phyloP scores from a whole-genome alignment of 768 basidiomycete genomes.

The Chalciporus pseudorubinellus region DNA sequence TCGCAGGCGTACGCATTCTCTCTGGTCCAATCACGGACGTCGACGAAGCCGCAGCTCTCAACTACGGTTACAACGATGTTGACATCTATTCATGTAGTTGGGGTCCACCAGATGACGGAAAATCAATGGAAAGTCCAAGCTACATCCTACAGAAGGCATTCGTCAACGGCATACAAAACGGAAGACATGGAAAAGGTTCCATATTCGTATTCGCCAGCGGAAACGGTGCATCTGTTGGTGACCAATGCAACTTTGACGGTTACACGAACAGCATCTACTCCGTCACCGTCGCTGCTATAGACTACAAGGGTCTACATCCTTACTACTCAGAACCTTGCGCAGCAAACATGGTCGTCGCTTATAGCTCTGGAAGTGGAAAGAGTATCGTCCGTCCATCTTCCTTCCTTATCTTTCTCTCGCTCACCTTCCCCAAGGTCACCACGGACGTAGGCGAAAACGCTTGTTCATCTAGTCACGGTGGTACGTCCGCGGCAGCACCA shows the following conservation, averaged over 20 bases:
- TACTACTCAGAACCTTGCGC: slow-evolving; percentile 98
- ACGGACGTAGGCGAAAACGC: slow-evolving; percentile 86
- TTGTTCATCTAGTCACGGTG: slow-evolving; percentile 84
- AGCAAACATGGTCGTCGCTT: slow-evolving; percentile 95
- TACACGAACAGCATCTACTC: slow-evolving; percentile 98
- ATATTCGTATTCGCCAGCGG: slow-evolving; percentile 97
- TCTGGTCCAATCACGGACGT: slow-evolving; percentile 93
- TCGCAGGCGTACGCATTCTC: slow-evolving; percentile 93
- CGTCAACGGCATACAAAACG: slow-evolving; percentile 89
- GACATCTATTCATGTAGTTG: slow-evolving; percentile 92
- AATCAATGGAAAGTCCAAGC: slow-evolving; percentile 90
- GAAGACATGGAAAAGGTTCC: slow-evolving; percentile 85
- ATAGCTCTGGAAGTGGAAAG: slow-evolving; percentile 91
- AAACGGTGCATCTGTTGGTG: slow-evolving; percentile 86
- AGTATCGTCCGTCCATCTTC: slow-evolving; percentile 68
- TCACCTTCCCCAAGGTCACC: slow-evolving; percentile 64
- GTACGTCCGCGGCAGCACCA: slow-evolving; percentile 97
- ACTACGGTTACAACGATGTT: slow-evolving; percentile 91
- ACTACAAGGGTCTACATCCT: slow-evolving; percentile 90
- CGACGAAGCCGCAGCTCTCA: slow-evolving; percentile 93
- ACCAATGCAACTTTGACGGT: slow-evolving; percentile 99
- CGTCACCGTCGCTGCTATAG: slow-evolving; percentile 93
- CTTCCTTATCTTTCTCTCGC: slow-evolving; percentile 8
- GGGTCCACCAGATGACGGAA: slow-evolving; percentile 96
- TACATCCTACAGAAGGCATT: slow-evolving; percentile 92